Percentiles rank a stretch among this genome's conserved stretches.
Evolutionary conservation across 179 eudicot species (phyloP).

Genomic region (Drosera spatulata): DNA sequence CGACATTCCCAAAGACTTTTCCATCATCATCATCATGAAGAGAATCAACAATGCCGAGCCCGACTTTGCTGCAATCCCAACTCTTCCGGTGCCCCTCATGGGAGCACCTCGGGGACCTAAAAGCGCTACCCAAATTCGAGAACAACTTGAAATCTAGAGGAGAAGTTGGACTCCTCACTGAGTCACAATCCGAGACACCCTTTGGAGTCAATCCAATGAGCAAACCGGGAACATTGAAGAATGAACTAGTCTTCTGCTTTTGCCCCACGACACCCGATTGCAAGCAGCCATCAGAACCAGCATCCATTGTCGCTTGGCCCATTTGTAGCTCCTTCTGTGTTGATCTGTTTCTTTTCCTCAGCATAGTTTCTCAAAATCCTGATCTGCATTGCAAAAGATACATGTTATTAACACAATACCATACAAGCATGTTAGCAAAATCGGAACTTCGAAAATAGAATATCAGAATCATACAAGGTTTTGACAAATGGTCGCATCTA

Average conservation of each 20-base stretch:
- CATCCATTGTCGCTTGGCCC: conserved; percentile 46
- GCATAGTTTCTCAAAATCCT: conserved; percentile 12
- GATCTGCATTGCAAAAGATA: conserved; percentile 17
- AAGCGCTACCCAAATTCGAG: conserved; percentile 44
- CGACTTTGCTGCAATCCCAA: conserved; percentile 69
- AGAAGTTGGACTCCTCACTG: conserved; percentile 86
- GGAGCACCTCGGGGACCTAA: conserved; percentile 47
- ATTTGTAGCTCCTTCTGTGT: conserved; percentile 34
- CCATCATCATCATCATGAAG: conserved; percentile 29
- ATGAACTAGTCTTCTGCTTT: conserved; percentile 52
- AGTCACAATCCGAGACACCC: conserved; percentile 49
- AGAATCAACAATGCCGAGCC: conserved; percentile 68
- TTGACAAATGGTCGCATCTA: too few relatives aligned
- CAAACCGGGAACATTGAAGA: conserved; percentile 57
- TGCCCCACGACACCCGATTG: conserved; percentile 31
- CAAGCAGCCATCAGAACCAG: conserved; percentile 29
- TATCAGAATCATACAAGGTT: conserved; percentile 1
- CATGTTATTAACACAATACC: conserved; percentile 2
- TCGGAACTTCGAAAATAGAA: conserved; percentile 21
- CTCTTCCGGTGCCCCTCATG: conserved; percentile 28
- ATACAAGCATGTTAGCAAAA: conserved; percentile 7
- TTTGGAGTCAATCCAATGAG: conserved; percentile 64
- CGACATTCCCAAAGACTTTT: conserved; percentile 27
- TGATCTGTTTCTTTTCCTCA: too few relatives aligned
- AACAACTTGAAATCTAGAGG: conserved; percentile 81